A percentile compares a stretch with the other conserved stretches of the same genome.
Evolutionary conservation across 345 rosid species (phyloP).

Genomic region (Rhodomyrtus tomentosa): DNA sequence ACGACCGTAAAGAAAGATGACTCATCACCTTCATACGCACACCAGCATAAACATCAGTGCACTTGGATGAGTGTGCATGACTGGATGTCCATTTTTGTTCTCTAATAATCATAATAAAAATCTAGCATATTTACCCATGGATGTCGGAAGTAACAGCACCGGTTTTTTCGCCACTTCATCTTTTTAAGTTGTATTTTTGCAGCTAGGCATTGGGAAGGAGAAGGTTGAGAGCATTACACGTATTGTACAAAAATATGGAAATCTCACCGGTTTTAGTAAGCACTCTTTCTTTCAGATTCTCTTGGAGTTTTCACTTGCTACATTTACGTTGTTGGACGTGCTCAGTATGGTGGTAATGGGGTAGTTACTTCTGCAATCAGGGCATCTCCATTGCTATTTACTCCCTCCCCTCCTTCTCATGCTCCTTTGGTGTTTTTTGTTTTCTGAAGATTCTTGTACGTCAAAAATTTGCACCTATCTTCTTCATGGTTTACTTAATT

Average conservation of each 20-base stretch:
- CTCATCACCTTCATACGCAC: not conserved
- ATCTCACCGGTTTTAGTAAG: conserved; percentile 77
- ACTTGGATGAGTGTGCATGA: not conserved
- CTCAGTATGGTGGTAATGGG: not conserved
- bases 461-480: not conserved
- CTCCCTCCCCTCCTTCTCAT: not conserved
- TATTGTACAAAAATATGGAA: conserved; percentile 60
- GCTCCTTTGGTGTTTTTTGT: not conserved
- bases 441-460: not conserved
- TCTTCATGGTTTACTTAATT: not conserved
- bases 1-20: not conserved
- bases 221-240: conserved; percentile 42
- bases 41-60: not conserved
- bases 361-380: not conserved
- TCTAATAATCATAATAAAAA: not conserved
- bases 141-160: not conserved
- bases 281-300: not conserved
- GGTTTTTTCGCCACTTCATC: not conserved
- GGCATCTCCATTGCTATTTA: not conserved
- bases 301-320: not conserved
- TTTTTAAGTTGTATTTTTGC: conserved; percentile 8
- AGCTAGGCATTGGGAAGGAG: conserved; percentile 75
- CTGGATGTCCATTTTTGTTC: not conserved
- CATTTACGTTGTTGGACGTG: not conserved
- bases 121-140: not conserved